Evolutionary conservation across 352 stramenopile species (phyloP).

Genomic region (Phytopythium ostracodes): DNA sequence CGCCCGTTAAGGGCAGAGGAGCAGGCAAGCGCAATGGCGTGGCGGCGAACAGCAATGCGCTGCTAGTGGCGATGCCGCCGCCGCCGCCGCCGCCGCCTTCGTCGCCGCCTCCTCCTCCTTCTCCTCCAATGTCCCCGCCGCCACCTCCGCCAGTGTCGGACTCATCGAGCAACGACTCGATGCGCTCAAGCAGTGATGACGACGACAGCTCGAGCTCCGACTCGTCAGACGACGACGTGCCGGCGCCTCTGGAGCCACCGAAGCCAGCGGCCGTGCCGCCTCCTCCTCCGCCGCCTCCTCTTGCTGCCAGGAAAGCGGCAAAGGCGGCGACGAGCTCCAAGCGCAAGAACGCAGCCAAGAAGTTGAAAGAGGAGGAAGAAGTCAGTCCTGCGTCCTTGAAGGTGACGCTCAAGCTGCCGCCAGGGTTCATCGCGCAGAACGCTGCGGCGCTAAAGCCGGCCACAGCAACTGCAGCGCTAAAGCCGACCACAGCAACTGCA

Average conservation of each 20-base stretch:
- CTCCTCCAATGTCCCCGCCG: conserved; percentile 28
- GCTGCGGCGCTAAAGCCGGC: conserved; percentile 4
- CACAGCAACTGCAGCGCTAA: conserved; percentile 3
- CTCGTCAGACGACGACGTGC: conserved; percentile 39
- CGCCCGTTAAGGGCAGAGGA: conserved; percentile 13
- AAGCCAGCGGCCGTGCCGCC: conserved; percentile 19
- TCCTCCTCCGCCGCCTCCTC: conserved; percentile 12
- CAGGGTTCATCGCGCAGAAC: conserved; percentile 39
- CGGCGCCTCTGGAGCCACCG: conserved; percentile 21
- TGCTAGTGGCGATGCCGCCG: conserved; percentile 1
- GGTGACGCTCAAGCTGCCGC: conserved; percentile 55
- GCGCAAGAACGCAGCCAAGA: conserved; percentile 21
- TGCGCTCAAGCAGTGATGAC: conserved; percentile 27
- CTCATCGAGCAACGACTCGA: conserved; percentile 46
- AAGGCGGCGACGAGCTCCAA: conserved; percentile 13
- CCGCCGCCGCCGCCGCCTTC: conserved; percentile 18
- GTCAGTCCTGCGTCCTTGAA: conserved; percentile 38
- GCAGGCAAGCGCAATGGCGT: conserved; percentile 22
- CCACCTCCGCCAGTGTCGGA: conserved; percentile 18
- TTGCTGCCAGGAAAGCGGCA: conserved; percentile 15
- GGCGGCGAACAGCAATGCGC: conserved; percentile 11
- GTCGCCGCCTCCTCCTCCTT: conserved; percentile 22
- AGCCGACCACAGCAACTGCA: neutral
- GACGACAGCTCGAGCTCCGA: conserved; percentile 47
- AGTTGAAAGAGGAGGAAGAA: conserved; percentile 12